Base-by-base conservation (phyloP, 2,329 filamentous ascomycete species). In the Cordyceps fumosorosea region DNA sequence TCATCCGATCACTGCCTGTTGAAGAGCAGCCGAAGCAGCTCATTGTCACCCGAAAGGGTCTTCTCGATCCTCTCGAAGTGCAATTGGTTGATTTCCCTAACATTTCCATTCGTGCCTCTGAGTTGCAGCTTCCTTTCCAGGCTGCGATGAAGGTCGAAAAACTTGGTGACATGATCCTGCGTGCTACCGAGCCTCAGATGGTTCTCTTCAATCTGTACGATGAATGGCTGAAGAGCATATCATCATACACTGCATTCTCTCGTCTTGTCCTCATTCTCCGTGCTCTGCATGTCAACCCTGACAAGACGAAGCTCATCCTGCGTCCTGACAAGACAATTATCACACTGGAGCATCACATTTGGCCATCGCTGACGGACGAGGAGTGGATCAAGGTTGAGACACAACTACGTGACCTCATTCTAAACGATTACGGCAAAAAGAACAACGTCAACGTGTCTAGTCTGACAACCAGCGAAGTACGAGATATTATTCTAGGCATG, bases 341-440 rank as follows among this genome's bases (percentile, higher is more conserved):
- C 70, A 99, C 95, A 0, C 92, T 98, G 69, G 93, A 98, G 71
- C 95, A 99, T 77, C 95, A 99, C 74, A 99, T 99, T 73, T 99
- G 95, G 95, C 95, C 95, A 0, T 89, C 91, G 0, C 79, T 99
- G 61, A 88, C 90, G 0, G 95, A 99, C 66, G 95, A 99, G 69
- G 93, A 96, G 66, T 99, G 95, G 95, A 95, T 99, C 77, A 97
- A 97, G 84, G 91, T 99, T n/a, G 95, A 99, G 81, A 92, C 92
- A 52, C 91, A 96, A 72, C 81, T 99, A 48, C 89, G 95, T 74
- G 95, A 99, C 80, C 80, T 99, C 67, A 99, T 99, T 70, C 74
- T 99, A 68, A 97, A 98, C 68, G 95, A 99, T 73, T 99, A 99
- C 73, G 95, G 95, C 72, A 99, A 98, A 85, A 99, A 99, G 84